These are phyloP conservation scores for Stagonosporopsis rhizophila DNA, from an alignment of 2,329 filamentous ascomycete species.

Conservation along the genomic window DNA sequence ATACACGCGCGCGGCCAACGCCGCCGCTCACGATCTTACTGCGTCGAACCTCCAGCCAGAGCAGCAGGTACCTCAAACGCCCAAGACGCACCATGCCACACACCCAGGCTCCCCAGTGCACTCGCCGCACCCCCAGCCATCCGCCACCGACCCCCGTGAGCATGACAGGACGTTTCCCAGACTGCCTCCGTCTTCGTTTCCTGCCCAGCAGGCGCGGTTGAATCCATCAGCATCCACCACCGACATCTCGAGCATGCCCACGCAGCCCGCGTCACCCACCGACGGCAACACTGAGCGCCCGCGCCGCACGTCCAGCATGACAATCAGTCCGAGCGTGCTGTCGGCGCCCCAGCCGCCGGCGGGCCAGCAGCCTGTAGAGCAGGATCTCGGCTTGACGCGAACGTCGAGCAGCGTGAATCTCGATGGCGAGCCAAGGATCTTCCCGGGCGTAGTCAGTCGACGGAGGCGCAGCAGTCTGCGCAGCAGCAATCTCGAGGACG, in stretches of 20 bases:
- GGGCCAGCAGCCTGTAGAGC: conserved; percentile 23
- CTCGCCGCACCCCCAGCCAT: conserved; percentile 52
- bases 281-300: conserved; percentile 32
- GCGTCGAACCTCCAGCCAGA: conserved; percentile 44
- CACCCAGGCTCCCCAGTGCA: conserved; percentile 49
- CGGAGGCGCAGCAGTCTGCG: conserved; percentile 39
- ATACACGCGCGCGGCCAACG: conserved; percentile 51
- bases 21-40: conserved; percentile 42
- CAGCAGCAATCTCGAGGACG: conserved; percentile 11
- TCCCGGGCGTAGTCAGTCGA: conserved; percentile 71
- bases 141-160: conserved; percentile 46
- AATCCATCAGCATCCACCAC: conserved; percentile 34
- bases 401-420: conserved; percentile 40
- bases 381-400: conserved; percentile 26
- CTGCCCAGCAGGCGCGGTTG: conserved; percentile 48
- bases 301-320: conserved; percentile 41
- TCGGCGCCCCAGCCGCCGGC: conserved; percentile 30
- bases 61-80: conserved; percentile 35
- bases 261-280: conserved; percentile 37
- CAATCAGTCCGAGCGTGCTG: conserved; percentile 31
- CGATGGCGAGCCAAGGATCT: conserved; percentile 70
- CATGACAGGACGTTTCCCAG: conserved; percentile 38
- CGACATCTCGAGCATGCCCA: conserved; percentile 25
- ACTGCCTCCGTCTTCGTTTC: conserved; percentile 39
- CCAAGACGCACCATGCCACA: conserved; percentile 39